Conservation (phyloP, 768 basidiomycete genomes). For the Myochromella boudieri region DNA sequence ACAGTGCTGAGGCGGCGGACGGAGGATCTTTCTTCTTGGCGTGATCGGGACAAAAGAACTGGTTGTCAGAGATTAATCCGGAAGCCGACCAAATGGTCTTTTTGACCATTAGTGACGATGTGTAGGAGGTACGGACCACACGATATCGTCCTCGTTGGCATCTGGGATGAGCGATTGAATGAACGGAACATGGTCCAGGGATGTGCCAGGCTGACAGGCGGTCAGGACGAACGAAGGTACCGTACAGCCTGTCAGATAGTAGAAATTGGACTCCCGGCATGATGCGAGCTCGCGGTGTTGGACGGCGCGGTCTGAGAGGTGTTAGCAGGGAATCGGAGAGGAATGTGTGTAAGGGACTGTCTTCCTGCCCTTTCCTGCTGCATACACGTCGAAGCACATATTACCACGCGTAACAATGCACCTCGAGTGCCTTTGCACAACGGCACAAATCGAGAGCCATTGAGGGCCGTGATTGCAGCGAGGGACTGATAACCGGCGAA, state of each 20-base stretch:
- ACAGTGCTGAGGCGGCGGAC: conserved; percentile 53
- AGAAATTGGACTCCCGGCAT: conserved; percentile 79
- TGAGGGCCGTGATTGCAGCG: no score
- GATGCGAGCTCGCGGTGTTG: conserved; percentile 78
- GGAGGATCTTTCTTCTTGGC: conserved; percentile 79
- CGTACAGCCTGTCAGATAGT: conserved; percentile 79
- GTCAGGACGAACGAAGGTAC: conserved; percentile 72
- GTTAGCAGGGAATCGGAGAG: no score
- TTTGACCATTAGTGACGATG: no score
- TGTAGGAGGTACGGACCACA: conserved; percentile 94
- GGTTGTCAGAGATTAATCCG: conserved; percentile 23
- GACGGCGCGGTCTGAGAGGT: no score
- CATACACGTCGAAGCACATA: no score
- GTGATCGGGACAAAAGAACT: conserved; percentile 58
- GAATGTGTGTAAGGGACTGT: no score
- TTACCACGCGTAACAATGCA: no score
- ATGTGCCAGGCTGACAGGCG: conserved; percentile 50
- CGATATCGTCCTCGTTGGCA: conserved; percentile 65
- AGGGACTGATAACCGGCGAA: no score
- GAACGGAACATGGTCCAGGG: conserved; percentile 37
- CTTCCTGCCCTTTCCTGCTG: no score
- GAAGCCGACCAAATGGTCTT: conserved; percentile 8
- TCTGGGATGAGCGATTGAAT: conserved; percentile 78
- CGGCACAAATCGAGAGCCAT: no score
- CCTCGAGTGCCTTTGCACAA: no score